phyloP scores from a whole-genome alignment of 257 asterid species.

The Primulina huaijiensis region DNA sequence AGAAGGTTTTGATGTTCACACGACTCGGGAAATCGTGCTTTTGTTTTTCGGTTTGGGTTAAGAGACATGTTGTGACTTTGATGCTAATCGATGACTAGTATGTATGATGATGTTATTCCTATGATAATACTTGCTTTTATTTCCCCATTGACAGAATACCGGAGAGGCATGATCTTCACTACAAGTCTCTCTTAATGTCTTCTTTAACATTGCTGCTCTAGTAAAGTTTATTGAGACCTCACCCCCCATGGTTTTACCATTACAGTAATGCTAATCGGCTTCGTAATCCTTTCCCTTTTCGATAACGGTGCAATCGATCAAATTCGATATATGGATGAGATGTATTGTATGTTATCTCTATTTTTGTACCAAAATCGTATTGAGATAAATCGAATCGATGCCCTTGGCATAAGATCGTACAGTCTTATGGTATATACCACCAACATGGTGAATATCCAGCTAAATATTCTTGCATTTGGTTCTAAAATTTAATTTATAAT shows the following conservation, averaged over 20 bases:
- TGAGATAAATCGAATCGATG: too few relatives aligned
- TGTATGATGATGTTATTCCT: neutral
- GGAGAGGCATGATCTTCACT: neutral
- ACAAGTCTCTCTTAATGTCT: neutral
- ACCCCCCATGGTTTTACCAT: neutral
- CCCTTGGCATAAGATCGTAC: neutral
- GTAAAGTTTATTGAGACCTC: neutral
- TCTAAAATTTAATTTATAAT: too few relatives aligned
- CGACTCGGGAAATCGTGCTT: neutral
- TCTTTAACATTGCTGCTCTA: neutral
- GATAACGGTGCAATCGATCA: neutral
- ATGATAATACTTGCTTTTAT: neutral
- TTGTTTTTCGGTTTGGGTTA: neutral
- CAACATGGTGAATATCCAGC: neutral
- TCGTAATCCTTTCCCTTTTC: neutral
- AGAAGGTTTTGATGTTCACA: constrained; percentile 49
- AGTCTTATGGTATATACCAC: neutral
- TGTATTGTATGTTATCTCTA: neutral
- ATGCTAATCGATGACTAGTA: neutral
- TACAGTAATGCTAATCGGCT: neutral
- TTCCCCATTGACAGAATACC: neutral
- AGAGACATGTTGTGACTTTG: neutral
- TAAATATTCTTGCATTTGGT: neutral
- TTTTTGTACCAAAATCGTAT: neutral
- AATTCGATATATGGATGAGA: neutral